Percentiles rank a stretch among this genome's conserved stretches.
Evolutionary conservation across 202 grass and related monocot species (phyloP).

Genomic region (Zizania palustris): DNA sequence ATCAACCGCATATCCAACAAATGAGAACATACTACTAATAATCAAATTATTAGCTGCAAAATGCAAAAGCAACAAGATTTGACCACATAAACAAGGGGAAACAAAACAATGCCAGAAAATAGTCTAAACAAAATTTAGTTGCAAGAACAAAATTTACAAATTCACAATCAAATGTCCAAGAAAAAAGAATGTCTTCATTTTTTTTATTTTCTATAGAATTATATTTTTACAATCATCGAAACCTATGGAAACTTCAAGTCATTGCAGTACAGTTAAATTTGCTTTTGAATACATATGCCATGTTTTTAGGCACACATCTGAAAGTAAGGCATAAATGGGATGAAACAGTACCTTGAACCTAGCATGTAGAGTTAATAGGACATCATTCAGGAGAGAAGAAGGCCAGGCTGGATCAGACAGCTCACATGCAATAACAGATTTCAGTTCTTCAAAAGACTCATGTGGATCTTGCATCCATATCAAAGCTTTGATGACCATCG

Average conservation of each 20-base stretch:
- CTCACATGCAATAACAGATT: constrained; percentile 96
- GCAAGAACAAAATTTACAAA: constrained; percentile 24
- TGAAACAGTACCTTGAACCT: constrained; percentile 80
- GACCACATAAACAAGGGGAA: constrained; percentile 26
- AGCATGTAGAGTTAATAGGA: constrained; percentile 96
- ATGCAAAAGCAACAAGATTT: constrained; percentile 14
- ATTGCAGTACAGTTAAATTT: constrained; percentile 25
- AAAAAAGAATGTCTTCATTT: neutral
- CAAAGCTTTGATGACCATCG: constrained; percentile 97
- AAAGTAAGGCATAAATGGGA: constrained; percentile 31
- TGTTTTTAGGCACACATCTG: constrained; percentile 12
- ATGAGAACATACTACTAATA: constrained; percentile 1
- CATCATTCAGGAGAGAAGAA: constrained; percentile 95
- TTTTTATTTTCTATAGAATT: neutral
- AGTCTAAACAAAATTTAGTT: constrained; percentile 25
- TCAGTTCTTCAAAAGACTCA: constrained; percentile 90
- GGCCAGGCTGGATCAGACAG: constrained; percentile 97
- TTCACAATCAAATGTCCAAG: constrained; percentile 5
- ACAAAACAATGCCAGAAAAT: neutral
- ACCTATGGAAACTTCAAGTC: constrained; percentile 11
- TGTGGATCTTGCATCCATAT: constrained; percentile 99
- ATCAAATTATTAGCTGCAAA: constrained; percentile 30
- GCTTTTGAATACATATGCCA: constrained; percentile 20
- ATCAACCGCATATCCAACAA: constrained; percentile 29
- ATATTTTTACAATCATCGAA: constrained; percentile 27